These are phyloP conservation scores for Trichoderma afroharzianum DNA, from an alignment of 2,329 filamentous ascomycete genomes.

Conservation along the genomic window DNA sequence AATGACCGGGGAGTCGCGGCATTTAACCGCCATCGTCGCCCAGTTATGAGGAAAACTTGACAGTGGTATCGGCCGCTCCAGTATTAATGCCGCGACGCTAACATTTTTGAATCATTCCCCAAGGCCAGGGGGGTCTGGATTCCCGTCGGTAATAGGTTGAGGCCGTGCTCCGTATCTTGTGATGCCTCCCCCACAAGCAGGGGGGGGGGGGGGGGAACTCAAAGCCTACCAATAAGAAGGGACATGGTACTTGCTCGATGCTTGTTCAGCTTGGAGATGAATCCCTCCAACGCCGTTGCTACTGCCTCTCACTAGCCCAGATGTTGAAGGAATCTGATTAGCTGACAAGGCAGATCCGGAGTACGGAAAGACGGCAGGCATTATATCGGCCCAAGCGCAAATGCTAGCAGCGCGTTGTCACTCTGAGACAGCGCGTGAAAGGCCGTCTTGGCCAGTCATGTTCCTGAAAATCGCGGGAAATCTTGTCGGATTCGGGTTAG, in stretches of 20 bases:
- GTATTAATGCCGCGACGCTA: conserved; percentile 15
- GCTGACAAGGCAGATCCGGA: conserved; percentile 1
- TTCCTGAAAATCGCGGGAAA: conserved; percentile 1
- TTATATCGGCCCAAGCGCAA: background rate
- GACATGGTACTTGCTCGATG: background rate
- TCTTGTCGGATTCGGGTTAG: conserved; percentile 1
- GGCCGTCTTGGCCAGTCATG: background rate
- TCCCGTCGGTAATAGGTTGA: background rate
- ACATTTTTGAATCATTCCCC: background rate
- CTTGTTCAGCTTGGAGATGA: background rate
- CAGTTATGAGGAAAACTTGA: background rate
- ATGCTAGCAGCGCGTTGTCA: background rate
- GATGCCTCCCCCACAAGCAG: conserved; percentile 6
- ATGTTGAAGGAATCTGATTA: background rate
- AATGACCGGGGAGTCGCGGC: conserved; percentile 14
- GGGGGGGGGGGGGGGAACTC: background rate
- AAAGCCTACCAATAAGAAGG: background rate
- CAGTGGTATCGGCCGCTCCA: conserved; percentile 5
- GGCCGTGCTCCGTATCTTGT: background rate
- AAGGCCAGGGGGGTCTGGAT: background rate
- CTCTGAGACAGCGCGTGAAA: background rate
- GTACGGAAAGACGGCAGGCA: conserved; percentile 4
- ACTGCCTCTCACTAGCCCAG: background rate
- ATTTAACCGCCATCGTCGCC: background rate
- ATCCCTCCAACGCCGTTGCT: background rate